phyloP scores from a whole-genome alignment of 345 rosid species.

The Mercurialis annua region DNA sequence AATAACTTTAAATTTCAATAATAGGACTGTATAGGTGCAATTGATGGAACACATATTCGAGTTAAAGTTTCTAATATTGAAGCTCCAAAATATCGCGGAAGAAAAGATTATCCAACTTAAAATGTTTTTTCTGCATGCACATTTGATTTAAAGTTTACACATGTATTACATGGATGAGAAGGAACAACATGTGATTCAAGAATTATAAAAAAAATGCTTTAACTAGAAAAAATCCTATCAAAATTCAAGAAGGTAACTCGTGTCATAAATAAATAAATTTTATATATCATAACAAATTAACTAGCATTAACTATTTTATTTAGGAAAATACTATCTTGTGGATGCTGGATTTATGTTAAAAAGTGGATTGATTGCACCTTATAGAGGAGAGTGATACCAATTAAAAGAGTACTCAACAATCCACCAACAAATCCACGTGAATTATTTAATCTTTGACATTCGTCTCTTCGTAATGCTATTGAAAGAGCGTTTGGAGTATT shows the following conservation, averaged over 20 bases:
- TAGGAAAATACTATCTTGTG: not conserved
- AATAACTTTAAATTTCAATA: not conserved
- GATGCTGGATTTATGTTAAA: not conserved
- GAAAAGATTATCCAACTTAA: too few relatives aligned
- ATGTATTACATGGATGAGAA: not conserved
- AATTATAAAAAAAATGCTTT: not conserved
- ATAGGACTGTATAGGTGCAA: not conserved
- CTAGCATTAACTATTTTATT: not conserved
- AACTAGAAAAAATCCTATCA: not conserved
- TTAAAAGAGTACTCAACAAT: slow-evolving; percentile 2
- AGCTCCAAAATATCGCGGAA: too few relatives aligned
- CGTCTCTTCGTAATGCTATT: not conserved
- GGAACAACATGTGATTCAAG: not conserved
- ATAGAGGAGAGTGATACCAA: not conserved
- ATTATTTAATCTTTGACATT: not conserved
- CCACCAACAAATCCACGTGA: not conserved
- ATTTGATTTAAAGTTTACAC: too few relatives aligned
- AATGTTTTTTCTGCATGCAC: too few relatives aligned
- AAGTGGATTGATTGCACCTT: not conserved
- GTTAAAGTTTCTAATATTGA: not conserved
- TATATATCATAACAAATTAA: not conserved
- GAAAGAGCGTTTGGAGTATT: slow-evolving; percentile 3
- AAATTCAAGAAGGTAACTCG: not conserved
- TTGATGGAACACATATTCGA: not conserved
- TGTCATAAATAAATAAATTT: not conserved